These are phyloP conservation scores for Colletotrichum sansevieriae DNA, from an alignment of 2,329 filamentous ascomycete species.

Conservation along the genomic window DNA sequence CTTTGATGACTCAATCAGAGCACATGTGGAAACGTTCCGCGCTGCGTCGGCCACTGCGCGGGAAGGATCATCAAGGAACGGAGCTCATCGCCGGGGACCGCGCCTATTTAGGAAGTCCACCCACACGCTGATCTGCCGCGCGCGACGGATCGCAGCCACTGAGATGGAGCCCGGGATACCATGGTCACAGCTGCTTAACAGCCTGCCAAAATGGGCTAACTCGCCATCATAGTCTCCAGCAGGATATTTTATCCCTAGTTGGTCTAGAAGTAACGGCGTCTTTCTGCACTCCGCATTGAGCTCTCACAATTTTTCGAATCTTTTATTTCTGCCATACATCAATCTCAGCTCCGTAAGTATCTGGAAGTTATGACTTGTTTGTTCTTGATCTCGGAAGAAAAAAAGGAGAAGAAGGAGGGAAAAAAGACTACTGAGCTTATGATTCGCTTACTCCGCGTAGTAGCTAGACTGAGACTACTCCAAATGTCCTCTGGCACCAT, in stretches of 20 bases:
- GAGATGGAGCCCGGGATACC: neutral
- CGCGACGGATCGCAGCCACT: conserved; percentile 29
- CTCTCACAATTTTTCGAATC: no score
- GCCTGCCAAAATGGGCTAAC: conserved; percentile 37
- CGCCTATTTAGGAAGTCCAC: conserved; percentile 28
- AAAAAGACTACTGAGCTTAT: no score
- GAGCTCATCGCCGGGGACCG: conserved; percentile 29
- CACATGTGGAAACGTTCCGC: neutral
- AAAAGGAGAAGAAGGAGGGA: no score
- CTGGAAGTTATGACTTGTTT: no score
- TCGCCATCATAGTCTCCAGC: conserved; percentile 17
- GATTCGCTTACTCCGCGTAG: no score
- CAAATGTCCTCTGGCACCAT: no score
- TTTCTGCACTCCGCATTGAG: neutral
- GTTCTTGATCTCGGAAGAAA: no score
- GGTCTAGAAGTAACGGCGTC: neutral
- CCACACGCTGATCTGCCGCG: conserved; percentile 34
- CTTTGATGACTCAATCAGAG: neutral
- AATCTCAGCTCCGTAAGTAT: no score
- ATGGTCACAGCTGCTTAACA: conserved; percentile 10
- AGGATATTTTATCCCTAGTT: conserved; percentile 10
- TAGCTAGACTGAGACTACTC: no score
- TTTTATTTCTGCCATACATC: no score
- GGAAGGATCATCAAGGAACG: conserved; percentile 33
- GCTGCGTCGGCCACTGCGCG: neutral